These are phyloP conservation scores for Paramecium caudatum DNA, from an alignment of 73 alveolate species.

Conservation along the genomic window DNA sequence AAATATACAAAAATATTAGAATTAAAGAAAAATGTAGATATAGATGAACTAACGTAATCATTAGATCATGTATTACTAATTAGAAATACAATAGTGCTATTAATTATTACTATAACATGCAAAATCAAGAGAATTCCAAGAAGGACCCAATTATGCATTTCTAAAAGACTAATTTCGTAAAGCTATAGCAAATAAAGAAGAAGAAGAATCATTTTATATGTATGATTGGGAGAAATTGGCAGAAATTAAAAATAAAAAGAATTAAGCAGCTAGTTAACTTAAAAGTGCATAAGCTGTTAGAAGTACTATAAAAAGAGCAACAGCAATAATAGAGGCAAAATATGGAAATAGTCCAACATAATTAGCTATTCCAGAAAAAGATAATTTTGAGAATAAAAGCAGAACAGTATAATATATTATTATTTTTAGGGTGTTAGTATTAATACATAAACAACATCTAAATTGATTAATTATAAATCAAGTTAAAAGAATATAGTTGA, in stretches of 20 bases:
- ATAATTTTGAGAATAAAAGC: not conserved
- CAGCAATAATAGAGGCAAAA: not conserved
- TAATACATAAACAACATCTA: constrained; percentile 11
- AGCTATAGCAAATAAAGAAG: not conserved
- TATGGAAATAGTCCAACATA: not conserved
- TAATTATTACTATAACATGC: constrained; percentile 76
- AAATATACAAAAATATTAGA: constrained; percentile 86
- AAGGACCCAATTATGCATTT: constrained; percentile 82
- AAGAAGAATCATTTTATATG: not conserved
- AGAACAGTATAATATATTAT: constrained; percentile 11
- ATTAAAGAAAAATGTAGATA: constrained; percentile 81
- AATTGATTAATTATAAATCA: constrained; percentile 24
- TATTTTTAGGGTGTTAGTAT: not conserved
- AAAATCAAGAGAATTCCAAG: constrained; percentile 83
- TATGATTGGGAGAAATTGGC: constrained; percentile 66
- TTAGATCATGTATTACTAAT: constrained; percentile 82
- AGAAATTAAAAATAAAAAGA: constrained; percentile 43
- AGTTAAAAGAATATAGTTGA: not conserved
- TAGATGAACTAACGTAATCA: constrained; percentile 83
- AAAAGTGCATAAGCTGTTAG: constrained; percentile 30
- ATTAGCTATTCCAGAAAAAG: constrained; percentile 9
- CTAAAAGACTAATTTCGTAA: constrained; percentile 50
- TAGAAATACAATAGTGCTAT: constrained; percentile 66
- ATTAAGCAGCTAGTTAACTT: not conserved
- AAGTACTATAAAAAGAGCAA: constrained; percentile 8